phyloP scores from a whole-genome alignment of 75 land plant species.

The Cupressus sempervirens region DNA sequence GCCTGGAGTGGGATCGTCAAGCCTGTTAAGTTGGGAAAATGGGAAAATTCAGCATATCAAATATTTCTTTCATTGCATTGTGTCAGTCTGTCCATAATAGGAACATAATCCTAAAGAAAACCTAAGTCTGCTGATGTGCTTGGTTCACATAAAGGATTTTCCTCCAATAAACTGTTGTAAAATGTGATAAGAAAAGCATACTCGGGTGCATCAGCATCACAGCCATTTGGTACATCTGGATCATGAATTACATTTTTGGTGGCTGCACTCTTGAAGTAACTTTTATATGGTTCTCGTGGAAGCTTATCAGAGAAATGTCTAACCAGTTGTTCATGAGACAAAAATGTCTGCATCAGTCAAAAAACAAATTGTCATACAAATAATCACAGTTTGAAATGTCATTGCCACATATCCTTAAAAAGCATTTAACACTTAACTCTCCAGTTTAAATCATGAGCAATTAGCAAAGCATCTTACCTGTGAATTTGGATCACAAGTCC shows the following conservation, averaged over 20 bases:
- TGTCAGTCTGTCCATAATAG: neutral
- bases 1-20: constrained; percentile 44
- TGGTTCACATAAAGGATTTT: neutral
- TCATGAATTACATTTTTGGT: constrained; percentile 64
- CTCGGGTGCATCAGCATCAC: constrained; percentile 66
- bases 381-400: neutral
- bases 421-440: neutral
- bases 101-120: neutral
- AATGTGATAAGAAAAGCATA: constrained; percentile 22
- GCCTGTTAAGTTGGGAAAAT: constrained; percentile 28
- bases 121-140: neutral
- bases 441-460: neutral
- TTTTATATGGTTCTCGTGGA: constrained; percentile 32
- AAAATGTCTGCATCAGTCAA: constrained; percentile 35
- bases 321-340: constrained; percentile 48
- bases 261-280: constrained; percentile 47
- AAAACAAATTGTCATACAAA: neutral
- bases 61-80: too few species aligned
- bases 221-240: constrained; percentile 77
- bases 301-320: constrained; percentile 47
- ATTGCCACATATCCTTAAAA: neutral
- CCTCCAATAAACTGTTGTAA: neutral
- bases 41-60: neutral
- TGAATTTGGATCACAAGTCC: constrained; percentile 56
- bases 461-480: constrained; percentile 42